Conservation (phyloP, 176 grass and related monocot genomes). For the Alopecurus myosuroides region DNA sequence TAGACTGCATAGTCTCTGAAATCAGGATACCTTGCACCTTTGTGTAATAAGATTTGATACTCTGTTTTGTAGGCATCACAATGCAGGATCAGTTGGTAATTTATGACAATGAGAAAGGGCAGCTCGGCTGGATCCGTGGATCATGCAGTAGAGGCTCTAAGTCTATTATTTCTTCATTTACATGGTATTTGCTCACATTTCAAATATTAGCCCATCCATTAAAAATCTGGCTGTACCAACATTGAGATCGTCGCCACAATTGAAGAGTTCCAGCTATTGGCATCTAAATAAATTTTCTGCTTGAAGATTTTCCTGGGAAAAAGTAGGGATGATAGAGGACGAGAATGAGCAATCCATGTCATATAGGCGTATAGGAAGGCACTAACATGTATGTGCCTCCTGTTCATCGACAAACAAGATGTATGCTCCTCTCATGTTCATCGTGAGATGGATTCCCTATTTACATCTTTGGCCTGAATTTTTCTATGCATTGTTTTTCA, state of each 20-base stretch:
- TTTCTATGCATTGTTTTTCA: no score
- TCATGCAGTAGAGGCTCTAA: slow-evolving; percentile 63
- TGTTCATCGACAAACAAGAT: neutral
- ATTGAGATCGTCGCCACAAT: neutral
- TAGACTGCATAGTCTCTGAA: neutral
- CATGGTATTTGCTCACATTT: slow-evolving; percentile 26
- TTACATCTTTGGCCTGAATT: no score
- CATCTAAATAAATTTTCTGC: slow-evolving; percentile 10
- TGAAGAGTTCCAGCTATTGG: slow-evolving; percentile 26
- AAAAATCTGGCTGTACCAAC: slow-evolving; percentile 25
- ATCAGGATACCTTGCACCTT: neutral
- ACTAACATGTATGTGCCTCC: slow-evolving; percentile 13
- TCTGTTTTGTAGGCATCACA: slow-evolving; percentile 56
- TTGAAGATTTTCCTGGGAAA: slow-evolving; percentile 5
- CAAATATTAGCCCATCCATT: slow-evolving; percentile 20
- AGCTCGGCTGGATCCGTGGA: slow-evolving; percentile 72
- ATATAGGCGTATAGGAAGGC: slow-evolving; percentile 6
- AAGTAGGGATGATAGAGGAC: slow-evolving; percentile 1
- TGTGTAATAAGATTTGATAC: neutral
- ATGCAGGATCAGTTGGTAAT: slow-evolving; percentile 90
- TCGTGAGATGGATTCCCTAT: no score
- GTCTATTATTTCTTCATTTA: slow-evolving; percentile 40
- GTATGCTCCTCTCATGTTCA: no score
- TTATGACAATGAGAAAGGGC: slow-evolving; percentile 80
- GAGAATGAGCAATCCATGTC: neutral